Evolutionary conservation across 2,329 filamentous ascomycete genomes (phyloP).

Genomic region (Phyllosticta citriasiana): DNA sequence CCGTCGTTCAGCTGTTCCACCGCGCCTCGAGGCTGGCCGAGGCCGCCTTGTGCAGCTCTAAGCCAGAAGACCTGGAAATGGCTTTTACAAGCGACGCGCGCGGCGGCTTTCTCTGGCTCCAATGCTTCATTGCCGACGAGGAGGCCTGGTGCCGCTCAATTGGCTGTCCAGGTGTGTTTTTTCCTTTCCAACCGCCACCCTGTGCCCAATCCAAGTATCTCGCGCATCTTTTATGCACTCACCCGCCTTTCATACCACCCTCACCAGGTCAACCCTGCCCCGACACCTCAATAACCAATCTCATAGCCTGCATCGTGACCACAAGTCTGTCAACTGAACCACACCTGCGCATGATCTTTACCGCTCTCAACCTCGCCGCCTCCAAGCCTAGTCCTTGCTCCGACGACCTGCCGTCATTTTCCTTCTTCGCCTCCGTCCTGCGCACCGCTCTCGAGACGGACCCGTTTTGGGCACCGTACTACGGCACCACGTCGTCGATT

Average conservation of each 20-base stretch:
- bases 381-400: conserved; percentile 14
- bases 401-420: conserved; percentile 15
- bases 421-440: conserved; percentile 23
- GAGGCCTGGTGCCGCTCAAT: conserved; percentile 48
- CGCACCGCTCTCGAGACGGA: conserved; percentile 31
- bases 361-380: conserved; percentile 37
- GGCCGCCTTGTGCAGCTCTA: conserved; percentile 37
- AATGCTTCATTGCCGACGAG: conserved; percentile 48
- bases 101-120: conserved; percentile 48
- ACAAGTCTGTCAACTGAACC: conserved; percentile 38
- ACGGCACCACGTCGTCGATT: conserved; percentile 34
- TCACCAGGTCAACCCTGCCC: background rate
- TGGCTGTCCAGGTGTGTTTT: conserved; percentile 39
- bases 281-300: conserved; percentile 8
- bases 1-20: conserved; percentile 46
- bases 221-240: background rate
- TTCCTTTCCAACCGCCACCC: background rate
- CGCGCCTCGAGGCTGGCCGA: conserved; percentile 45
- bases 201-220: background rate
- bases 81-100: conserved; percentile 48
- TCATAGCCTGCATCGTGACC: conserved; percentile 33
- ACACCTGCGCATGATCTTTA: conserved; percentile 36
- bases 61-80: conserved; percentile 44
- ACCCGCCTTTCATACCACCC: conserved; percentile 11
- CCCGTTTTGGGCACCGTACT: conserved; percentile 31